phyloP scores from a whole-genome alignment of 441 rosid species.

The Francoa sonchifolia region DNA sequence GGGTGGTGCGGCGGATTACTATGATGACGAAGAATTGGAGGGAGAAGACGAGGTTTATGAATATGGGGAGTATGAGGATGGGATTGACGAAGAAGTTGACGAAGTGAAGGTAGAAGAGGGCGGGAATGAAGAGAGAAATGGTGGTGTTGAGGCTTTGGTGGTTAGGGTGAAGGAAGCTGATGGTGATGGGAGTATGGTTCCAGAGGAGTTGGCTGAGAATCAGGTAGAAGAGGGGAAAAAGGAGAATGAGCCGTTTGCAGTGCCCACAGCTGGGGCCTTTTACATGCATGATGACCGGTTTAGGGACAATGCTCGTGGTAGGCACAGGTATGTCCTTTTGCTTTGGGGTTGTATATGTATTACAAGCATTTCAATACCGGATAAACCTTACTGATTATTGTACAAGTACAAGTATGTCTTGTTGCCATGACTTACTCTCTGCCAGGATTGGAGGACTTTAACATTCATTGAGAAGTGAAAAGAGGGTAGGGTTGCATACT shows the following conservation, averaged over 20 bases:
- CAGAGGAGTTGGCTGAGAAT: constrained; percentile 19
- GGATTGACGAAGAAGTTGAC: constrained; percentile 7
- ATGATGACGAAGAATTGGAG: constrained; percentile 35
- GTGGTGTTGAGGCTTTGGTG: constrained; percentile 5
- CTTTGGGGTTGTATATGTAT: background rate
- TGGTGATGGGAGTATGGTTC: constrained; percentile 17
- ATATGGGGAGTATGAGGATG: constrained; percentile 9
- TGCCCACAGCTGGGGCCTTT: constrained; percentile 94
- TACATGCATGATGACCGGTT: constrained; percentile 97
- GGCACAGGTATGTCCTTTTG: constrained; percentile 35
- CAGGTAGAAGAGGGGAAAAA: constrained; percentile 34
- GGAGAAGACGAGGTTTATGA: constrained; percentile 26
- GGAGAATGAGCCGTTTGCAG: constrained; percentile 72
- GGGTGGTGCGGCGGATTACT: constrained; percentile 56
- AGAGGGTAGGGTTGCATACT: too few species aligned
- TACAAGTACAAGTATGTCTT: background rate
- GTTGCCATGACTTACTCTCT: too few species aligned
- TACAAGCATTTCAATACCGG: too few species aligned
- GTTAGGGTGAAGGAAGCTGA: constrained; percentile 10
- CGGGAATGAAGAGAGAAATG: constrained; percentile 5
- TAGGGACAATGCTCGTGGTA: constrained; percentile 48
- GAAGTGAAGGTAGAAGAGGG: constrained; percentile 8
- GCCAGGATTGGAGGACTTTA: too few species aligned
- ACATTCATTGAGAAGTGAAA: too few species aligned
- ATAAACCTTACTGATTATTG: too few species aligned